Evolutionary conservation across 164 flowering plant species (phyloP).

Genomic region (grape (Vitis vinifera)): DNA sequence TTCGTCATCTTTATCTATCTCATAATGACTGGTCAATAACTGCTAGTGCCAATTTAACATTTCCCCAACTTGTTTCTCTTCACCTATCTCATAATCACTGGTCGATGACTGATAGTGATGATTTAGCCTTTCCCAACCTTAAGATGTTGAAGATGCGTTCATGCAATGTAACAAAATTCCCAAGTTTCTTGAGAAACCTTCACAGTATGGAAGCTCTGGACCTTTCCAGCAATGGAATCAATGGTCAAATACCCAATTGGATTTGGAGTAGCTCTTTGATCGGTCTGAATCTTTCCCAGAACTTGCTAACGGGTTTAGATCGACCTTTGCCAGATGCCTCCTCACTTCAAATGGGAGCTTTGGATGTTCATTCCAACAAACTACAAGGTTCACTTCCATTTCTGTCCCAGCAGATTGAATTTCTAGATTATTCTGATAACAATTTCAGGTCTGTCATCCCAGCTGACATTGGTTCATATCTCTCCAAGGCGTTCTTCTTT

Average conservation of each 20-base stretch:
- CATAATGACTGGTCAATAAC: too few relatives aligned
- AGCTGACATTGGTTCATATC: too few relatives aligned
- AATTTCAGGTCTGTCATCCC: too few relatives aligned
- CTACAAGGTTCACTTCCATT: slow-evolving; percentile 1
- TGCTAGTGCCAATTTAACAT: too few relatives aligned
- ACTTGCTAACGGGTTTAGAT: not conserved
- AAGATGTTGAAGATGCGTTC: not conserved
- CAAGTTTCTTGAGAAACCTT: not conserved
- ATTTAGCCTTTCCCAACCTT: not conserved
- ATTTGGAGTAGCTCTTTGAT: not conserved
- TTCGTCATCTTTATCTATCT: not conserved
- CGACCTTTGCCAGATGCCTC: not conserved
- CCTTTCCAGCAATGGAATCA: slow-evolving; percentile 10
- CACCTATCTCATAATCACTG: not conserved
- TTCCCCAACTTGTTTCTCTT: too few relatives aligned
- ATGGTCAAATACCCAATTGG: slow-evolving; percentile 2
- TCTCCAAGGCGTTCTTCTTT: too few relatives aligned
- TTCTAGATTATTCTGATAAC: too few relatives aligned
- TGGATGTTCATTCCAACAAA: slow-evolving; percentile 2
- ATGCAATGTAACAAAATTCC: slow-evolving; percentile 7
- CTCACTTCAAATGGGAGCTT: not conserved
- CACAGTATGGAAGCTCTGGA: not conserved
- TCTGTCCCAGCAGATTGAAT: not conserved
- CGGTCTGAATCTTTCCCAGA: not conserved
- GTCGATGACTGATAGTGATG: not conserved